Evolutionary conservation across 495 filamentous ascomycete species (phyloP), one percentile per base, ranked within the genome.

Genomic region (Jackrogersella minutella): DNA sequence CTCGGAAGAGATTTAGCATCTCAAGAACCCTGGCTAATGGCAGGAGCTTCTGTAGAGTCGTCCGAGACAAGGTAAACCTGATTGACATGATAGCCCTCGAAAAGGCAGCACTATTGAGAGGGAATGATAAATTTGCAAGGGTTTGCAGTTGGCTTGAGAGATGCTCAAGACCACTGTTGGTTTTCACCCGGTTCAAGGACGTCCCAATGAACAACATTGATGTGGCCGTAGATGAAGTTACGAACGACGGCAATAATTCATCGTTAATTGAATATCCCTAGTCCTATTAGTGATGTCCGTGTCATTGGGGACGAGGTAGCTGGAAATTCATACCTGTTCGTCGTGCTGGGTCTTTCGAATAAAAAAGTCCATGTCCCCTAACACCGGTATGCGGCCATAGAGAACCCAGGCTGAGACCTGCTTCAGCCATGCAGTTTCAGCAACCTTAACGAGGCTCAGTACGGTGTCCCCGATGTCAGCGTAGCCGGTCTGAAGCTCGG

Each of bases 161-260:
- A 43, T 82, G 80, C 17, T 74, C 73, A 7, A 93, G 81, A 16
- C 85, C 86, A 41, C 89, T 80, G 19, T 87, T 84, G 16, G 74
- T 79, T 33, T 90, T 81, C 40, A 96, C 90, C 58, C 95, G 90
- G 58, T 95, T 92, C 39, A 97, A 79, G 0, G 91, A 94, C 61
- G 90, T 90, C 1, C 95, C 95, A 62, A 99, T 91, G 73, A 97
- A 97, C 2, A 97, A 73, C 69, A 97, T 91, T 7, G 93, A 96
- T 7, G 85, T 81, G 22, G 92, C 93, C 2, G 93, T 91, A 11
- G 87, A 78, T 2, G 82, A 68, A 5, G 90, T 86, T 9, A 97
- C 93, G 68, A 97, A 96, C 16, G 82, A 84, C 0, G 95, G 95
- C 8, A 94, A 75, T 19, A 95, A 75, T 2, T 77, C 73, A 17